Percentiles rank a stretch among this genome's conserved stretches.
Evolutionary conservation across 257 asterid species (phyloP).

Genomic region (Linaria vulgaris): DNA sequence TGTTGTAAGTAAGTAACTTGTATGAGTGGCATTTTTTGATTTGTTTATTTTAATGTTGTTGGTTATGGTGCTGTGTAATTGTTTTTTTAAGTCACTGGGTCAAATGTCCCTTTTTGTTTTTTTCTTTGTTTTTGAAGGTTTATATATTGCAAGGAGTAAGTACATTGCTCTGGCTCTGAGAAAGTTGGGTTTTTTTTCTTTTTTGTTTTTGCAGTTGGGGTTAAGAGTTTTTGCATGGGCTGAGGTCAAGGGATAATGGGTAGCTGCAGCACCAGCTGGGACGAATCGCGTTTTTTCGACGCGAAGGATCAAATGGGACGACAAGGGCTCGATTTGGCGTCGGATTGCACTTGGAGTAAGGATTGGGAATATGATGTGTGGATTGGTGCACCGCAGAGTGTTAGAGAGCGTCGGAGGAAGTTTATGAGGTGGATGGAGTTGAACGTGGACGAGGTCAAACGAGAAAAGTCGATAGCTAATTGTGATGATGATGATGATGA

Average conservation of each 20-base stretch:
- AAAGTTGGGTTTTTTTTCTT: slow-evolving; percentile 26
- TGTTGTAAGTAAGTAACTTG: slow-evolving; percentile 20
- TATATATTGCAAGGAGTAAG: slow-evolving; percentile 47
- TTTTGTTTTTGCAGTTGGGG: slow-evolving; percentile 47
- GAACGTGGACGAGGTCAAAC: slow-evolving; percentile 24
- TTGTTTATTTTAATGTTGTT: slow-evolving; percentile 32
- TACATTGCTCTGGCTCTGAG: slow-evolving; percentile 50
- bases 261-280: slow-evolving; percentile 35
- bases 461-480: slow-evolving; percentile 8
- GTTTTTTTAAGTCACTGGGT: not conserved
- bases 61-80: no score
- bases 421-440: slow-evolving; percentile 62
- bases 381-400: slow-evolving; percentile 66
- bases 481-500: no score
- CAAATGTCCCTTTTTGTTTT: no score
- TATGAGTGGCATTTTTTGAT: slow-evolving; percentile 28
- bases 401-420: slow-evolving; percentile 62
- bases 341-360: slow-evolving; percentile 28
- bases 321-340: slow-evolving; percentile 36
- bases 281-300: slow-evolving; percentile 60
- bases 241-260: slow-evolving; percentile 68
- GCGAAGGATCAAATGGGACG: slow-evolving; percentile 62
- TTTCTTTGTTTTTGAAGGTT: slow-evolving; percentile 8
- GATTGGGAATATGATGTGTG: slow-evolving; percentile 58
- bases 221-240: slow-evolving; percentile 52